A percentile compares a stretch with the other conserved stretches of the same genome.
Evolutionary conservation across 495 filamentous ascomycete genomes (phyloP).

Genomic region (Penicillium bialowiezense): DNA sequence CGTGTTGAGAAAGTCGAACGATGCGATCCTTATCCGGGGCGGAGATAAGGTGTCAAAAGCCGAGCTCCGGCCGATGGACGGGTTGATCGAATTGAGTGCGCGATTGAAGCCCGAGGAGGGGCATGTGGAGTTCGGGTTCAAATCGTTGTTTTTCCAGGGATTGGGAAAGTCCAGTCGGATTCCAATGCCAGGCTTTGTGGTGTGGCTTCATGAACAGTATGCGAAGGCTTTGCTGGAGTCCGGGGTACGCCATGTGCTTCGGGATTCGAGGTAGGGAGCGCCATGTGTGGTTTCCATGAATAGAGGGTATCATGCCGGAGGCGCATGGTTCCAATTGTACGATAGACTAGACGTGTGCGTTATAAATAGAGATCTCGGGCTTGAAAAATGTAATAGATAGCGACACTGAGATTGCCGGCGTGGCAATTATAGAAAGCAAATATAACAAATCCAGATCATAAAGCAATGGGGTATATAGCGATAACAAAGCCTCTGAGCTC

Average conservation of each 20-base stretch:
- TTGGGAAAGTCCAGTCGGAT: constrained; percentile 26
- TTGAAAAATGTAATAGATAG: no score
- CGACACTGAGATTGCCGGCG: background rate
- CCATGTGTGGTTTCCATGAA: background rate
- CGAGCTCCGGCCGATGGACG: constrained; percentile 52
- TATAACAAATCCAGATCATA: background rate
- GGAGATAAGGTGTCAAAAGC: constrained; percentile 54
- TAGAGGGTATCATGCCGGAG: background rate
- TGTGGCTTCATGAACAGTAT: constrained; percentile 44
- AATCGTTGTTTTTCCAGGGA: constrained; percentile 54
- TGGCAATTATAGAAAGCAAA: background rate
- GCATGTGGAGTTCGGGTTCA: constrained; percentile 55
- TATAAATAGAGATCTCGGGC: no score
- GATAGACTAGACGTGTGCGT: background rate
- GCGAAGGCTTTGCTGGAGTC: constrained; percentile 14
- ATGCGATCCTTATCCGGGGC: constrained; percentile 53
- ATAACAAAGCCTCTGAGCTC: background rate
- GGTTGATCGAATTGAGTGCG: constrained; percentile 57
- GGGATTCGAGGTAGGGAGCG: background rate
- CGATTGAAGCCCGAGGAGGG: constrained; percentile 45
- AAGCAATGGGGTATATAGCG: constrained; percentile 9
- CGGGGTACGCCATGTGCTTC: background rate
- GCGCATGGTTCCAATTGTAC: background rate
- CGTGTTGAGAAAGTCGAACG: constrained; percentile 53
- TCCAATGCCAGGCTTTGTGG: constrained; percentile 47